Base-by-base conservation (phyloP, 805 yeast species). In the Sugiyamaella qingdaonensis region DNA sequence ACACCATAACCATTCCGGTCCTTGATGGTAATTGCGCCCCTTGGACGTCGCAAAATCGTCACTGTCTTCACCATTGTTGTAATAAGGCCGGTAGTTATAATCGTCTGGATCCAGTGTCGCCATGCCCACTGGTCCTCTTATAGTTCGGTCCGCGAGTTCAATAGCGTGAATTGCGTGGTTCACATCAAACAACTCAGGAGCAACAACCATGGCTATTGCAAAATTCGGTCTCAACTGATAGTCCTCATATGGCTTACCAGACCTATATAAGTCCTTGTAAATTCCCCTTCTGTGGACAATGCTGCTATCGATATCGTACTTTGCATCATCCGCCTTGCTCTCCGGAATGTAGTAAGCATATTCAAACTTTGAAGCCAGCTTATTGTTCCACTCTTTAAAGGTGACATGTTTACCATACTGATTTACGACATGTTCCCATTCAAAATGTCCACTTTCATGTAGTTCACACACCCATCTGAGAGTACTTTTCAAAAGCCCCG, bases 1-100 rank as follows among this genome's bases (percentile, higher is more conserved):
- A 54, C 83, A 79, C 97, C 97, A 92, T 33, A 88, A 86, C 99
- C 99, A 92, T 67, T 94, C 99, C 1, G 99, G 99, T 1, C 99
- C 99, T 71, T 92, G 98, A 69, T 92, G 99, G 68, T 92, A 92
- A 71, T 94, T 94, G 63, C 98, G 80, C 31, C 99, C 99, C 70
- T 90, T 89, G 1, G 97, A 78, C 0, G 97, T 90, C 0, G 95
- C 89, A 76, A 90, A 94, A 68, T 92, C 96, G 3, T 78, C 81
- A 50, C 80, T 81, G 63, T 92, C 98, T 39, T 79, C 85, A 46
- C 89, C 73, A 67, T 92, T 94, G 64, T 75, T 74, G 69, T 92
- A 92, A 71, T 88, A 81, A 1, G 99, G 99, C 58, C 95, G 78
- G 68, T 94, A 92, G 69, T 92, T 91, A 73, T 82, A 79, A 71